Evolutionary conservation across 2,329 filamentous ascomycete genomes (phyloP), one percentile per base, ranked within the genome.

Genomic region (Mariannaea sp.): DNA sequence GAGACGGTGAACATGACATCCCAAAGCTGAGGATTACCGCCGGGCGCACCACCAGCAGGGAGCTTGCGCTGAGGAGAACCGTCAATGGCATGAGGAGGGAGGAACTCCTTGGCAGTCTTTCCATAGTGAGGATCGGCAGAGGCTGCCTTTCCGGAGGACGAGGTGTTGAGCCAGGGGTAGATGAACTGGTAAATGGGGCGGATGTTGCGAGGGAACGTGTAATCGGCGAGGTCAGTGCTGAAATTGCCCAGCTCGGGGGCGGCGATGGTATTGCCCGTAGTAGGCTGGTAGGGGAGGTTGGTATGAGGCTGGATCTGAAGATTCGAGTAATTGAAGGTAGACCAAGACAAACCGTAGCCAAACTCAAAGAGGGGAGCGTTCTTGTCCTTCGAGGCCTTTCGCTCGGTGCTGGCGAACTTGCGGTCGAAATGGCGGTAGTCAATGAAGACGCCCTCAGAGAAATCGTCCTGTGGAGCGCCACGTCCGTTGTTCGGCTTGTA

Each of bases 301-400:
- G 75, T 64, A 41, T 73, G 71, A 61, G 81, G 80, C 59, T 75
- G 64, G 27, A 91, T 74, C 24, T 77, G 70, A 27, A 94, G 73
- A 68, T 89, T 77, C n/a, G 86, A 84, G 75, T 91, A 91, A 48
- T 82, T 71, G 67, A 95, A 93, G 2, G 80, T 90, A 1, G 89
- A 91, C 78, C 94, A 95, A 3, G 84, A 89, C 10, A 95, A 76
- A 50, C 91, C 91, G 65, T 82, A 89, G 7, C 90, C 90, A 62
- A 94, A 95, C 67, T 92, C 89, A 71, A 86, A 94, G 58, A 89
- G 82, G 1, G 90, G 89, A 1, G 83, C 82, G 27, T 64, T 62
- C 27, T 64, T 61, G 30, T 68, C 65, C 19, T 61, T 62, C 46
- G 57, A 32, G 4, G 59, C 20, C 29, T 44, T 55, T 8, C 62